Evolutionary conservation across 305 asterid genomes (phyloP), one percentile per base, ranked within the genome.

Genomic region (Caryopteris hybrid): DNA sequence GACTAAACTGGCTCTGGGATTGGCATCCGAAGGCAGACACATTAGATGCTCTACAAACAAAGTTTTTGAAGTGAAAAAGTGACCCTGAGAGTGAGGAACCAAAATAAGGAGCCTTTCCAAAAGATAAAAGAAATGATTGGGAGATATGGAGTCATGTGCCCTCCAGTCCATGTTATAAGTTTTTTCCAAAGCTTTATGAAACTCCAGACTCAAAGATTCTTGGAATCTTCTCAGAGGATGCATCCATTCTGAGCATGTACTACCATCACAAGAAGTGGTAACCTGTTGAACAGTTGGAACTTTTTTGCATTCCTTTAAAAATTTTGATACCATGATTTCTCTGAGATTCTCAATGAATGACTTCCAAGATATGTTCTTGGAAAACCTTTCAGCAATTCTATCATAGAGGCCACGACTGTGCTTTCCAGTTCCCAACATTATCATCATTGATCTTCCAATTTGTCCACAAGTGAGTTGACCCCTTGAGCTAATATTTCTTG

Each of bases 81-180:
- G 64, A 13, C 76, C 80, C 3, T 5, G 17, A 8, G 74, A 42
- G 47, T 61, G 77, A 39, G 86, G 80, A 55, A 72, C 80, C 73
- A 86, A 18, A 21, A 85, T 66, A 72, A 86, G 7, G 13, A 86
- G 81, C 14, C 90, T 81, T 64, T 88, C 95, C 43, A 87, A 17
- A 7, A 89, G 85, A 78, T 84, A 84, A 38, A 85, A 67, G 78
- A 89, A 85, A 61, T 89, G 84, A 34, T 42, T 22, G 0, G 95
- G 97, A 39, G 95, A 71, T 27, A 90, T 83, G 38, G 73, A 83
- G 78, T 82, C 85, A 2, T 1, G 12, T 8, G 16, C 25, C 68
- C 41, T 66, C 85, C 93, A 79, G 46, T 68, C 63, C 33, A 58
- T 66, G 17, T 2, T 1, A 34, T 65, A 84, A 13, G 88, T 78